Evolutionary conservation across 306 rosid species (phyloP).

Genomic region (Ceratonia siliqua): DNA sequence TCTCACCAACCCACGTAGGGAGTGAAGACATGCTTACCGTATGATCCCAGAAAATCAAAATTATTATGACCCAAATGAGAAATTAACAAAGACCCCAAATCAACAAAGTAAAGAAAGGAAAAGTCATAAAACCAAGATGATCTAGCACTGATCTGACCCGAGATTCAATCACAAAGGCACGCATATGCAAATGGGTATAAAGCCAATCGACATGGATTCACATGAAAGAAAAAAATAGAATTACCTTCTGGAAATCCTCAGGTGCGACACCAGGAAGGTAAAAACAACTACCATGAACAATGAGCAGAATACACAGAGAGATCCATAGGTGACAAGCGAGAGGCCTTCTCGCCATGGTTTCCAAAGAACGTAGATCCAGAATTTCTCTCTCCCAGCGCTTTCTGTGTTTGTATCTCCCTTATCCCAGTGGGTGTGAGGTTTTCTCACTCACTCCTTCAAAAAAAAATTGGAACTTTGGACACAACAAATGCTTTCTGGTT

Average conservation of each 20-base stretch:
- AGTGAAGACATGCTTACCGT: neutral
- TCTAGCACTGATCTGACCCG: constrained; percentile 32
- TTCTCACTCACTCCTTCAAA: constrained; percentile 1
- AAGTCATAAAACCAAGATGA: neutral
- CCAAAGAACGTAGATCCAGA: constrained; percentile 36
- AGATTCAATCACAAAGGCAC: neutral
- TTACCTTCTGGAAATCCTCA: constrained; percentile 63
- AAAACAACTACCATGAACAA: constrained; percentile 51
- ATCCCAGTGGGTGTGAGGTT: neutral
- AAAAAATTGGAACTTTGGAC: constrained; percentile 23
- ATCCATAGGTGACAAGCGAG: constrained; percentile 65
- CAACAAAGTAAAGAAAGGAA: neutral
- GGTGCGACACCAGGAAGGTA: constrained; percentile 92
- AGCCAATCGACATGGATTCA: neutral
- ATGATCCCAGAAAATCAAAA: neutral
- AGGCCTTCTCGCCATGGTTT: constrained; percentile 73
- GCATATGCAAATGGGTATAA: neutral
- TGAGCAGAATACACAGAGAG: constrained; percentile 45
- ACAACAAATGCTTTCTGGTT: neutral
- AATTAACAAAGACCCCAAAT: neutral
- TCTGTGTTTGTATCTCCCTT: constrained; percentile 1
- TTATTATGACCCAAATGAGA: neutral
- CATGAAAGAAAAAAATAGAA: neutral
- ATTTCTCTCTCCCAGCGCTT: constrained; percentile 19
- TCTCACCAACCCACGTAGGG: neutral